A percentile compares a stretch with the other conserved stretches of the same genome.
Evolutionary conservation across 192 early-diverging fungal species (phyloP).

Genomic region (Dimargaris verticillata): DNA sequence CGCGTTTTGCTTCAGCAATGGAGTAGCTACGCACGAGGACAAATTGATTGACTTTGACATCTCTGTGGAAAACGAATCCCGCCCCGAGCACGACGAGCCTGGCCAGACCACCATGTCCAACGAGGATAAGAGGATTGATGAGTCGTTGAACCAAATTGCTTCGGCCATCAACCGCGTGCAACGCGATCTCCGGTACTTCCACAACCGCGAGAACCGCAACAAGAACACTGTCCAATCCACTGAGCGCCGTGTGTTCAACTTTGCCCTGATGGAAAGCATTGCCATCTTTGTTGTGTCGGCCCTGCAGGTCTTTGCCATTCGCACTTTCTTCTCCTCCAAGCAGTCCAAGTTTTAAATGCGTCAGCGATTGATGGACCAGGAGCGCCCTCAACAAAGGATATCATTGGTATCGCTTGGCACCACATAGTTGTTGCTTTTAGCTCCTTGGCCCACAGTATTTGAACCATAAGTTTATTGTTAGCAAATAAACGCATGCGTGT

Average conservation of each 20-base stretch:
- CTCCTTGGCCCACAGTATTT: too few species aligned
- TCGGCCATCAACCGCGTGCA: slow-evolving; percentile 48
- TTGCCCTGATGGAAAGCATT: slow-evolving; percentile 59
- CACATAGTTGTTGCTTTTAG: too few species aligned
- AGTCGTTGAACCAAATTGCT: slow-evolving; percentile 40
- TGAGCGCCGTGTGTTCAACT: slow-evolving; percentile 81
- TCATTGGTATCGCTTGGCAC: too few species aligned
- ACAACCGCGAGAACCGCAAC: slow-evolving; percentile 82
- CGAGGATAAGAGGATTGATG: slow-evolving; percentile 36
- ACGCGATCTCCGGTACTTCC: slow-evolving; percentile 75
- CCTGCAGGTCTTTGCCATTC: slow-evolving; percentile 88
- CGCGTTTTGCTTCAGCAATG: slow-evolving; percentile 93
- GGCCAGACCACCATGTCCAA: slow-evolving; percentile 25
- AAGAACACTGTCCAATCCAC: slow-evolving; percentile 78
- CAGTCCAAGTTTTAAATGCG: slow-evolving; percentile 26
- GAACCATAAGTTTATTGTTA: too few species aligned
- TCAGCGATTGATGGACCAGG: too few species aligned
- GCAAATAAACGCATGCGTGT: too few species aligned
- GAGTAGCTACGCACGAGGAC: slow-evolving; percentile 84
- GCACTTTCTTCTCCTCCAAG: slow-evolving; percentile 72
- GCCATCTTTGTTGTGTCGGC: slow-evolving; percentile 70
- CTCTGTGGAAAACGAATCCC: slow-evolving; percentile 71
- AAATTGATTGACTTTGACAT: slow-evolving; percentile 95
- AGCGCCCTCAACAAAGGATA: too few species aligned
- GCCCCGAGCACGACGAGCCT: slow-evolving; percentile 35